A percentile compares a stretch with the other conserved stretches of the same genome.
Conservation (phyloP, 345 rosid genomes). For the Rhizophora apiculata region DNA sequence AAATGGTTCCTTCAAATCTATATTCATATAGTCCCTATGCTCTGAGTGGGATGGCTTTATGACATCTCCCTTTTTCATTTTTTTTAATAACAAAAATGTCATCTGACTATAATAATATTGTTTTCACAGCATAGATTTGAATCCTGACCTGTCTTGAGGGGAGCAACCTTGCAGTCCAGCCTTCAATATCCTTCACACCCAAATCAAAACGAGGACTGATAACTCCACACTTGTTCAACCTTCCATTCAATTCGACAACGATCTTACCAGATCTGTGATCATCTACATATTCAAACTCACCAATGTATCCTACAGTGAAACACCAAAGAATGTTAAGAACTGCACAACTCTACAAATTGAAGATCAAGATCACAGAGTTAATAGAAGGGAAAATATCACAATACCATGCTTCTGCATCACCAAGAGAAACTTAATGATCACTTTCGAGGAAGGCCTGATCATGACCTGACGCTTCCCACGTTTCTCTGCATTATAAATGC, state of each 20-base stretch:
- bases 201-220: slow-evolving; percentile 35
- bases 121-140: neutral
- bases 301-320: slow-evolving; percentile 24
- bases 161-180: slow-evolving; percentile 34
- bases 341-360: neutral
- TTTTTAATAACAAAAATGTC: neutral
- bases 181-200: slow-evolving; percentile 33
- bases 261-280: slow-evolving; percentile 36
- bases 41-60: no score
- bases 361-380: neutral
- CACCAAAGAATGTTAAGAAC: neutral
- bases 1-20: no score
- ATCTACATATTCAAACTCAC: slow-evolving; percentile 34
- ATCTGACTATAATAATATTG: neutral
- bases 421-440: slow-evolving; percentile 27
- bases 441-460: slow-evolving; percentile 35
- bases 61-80: no score
- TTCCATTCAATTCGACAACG: slow-evolving; percentile 29
- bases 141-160: slow-evolving; percentile 33
- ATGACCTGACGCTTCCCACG: slow-evolving; percentile 33
- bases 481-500: slow-evolving; percentile 36
- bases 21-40: no score
- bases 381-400: neutral
- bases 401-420: slow-evolving; percentile 37
- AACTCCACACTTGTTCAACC: slow-evolving; percentile 36